Evolutionary conservation across 352 stramenopile genomes (phyloP), one percentile per base, ranked within the genome.

Genomic region (Phytophthora hybrid): DNA sequence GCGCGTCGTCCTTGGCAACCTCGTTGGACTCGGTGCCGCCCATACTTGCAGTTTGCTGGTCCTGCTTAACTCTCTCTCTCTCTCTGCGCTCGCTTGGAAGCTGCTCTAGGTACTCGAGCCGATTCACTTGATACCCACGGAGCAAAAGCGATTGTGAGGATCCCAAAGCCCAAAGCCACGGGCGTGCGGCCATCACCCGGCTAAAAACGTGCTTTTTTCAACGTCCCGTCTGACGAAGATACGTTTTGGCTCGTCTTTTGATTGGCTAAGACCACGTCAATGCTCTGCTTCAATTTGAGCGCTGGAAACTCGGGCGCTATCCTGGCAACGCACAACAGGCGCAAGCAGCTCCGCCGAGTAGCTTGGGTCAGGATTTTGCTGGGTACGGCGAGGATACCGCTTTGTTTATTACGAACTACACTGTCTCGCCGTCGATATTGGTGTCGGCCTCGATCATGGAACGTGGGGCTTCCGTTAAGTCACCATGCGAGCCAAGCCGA

Each of bases 21-120:
- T 78, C 66, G 55, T 69, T 76, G 41, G 75, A 81, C 52, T 74
- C 75, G 31, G 41, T 76, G 31, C 75, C 71, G 55, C 75, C 75
- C 75, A 81, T 81, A 14, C 47, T 78, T 55, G 49, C 14, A 34
- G 10, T n/a, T n/a, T 18, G 7, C 21, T 44, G 23, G 19, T 11
- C 32, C 39, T 59, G 14, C 52, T 63, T 56, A n/a, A 29, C 46
- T 65, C 47, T 26, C 53, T 71, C 41, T 68, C 53, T 23, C 34
- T 60, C 31, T 54, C 39, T 47, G 9, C 39, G n/a, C 32, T 39
- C 32, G 32, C 32, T 9, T 11, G 32, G 32, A 39, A 39, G 49
- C 49, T 49, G 39, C 63, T 49, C 37, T 11, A 34, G 13, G 41
- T 4, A 19, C 41, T 49, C 41, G 41, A 49, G 26, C 29, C 51